These are phyloP conservation scores for Toxoplasma gondii DNA, from an alignment of 169 alveolate genomes.

Conservation along the genomic window DNA sequence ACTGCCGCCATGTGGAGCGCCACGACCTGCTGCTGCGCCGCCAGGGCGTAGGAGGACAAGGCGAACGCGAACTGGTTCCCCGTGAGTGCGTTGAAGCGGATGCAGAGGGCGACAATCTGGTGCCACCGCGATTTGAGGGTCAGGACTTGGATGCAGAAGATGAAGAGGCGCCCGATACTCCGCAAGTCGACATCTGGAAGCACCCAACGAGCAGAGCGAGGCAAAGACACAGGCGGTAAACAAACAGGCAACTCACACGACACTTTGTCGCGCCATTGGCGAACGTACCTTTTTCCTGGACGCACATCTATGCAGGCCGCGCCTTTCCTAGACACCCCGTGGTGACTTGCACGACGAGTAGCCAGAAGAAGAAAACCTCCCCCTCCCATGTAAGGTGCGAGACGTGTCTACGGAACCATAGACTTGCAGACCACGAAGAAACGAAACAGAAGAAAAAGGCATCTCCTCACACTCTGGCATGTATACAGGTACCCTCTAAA, in stretches of 20 bases:
- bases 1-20: not conserved
- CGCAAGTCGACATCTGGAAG: not conserved
- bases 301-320: too few species aligned
- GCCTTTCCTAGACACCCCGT: too few species aligned
- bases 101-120: not conserved
- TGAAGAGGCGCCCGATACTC: constrained; percentile 1
- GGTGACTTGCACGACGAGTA: too few species aligned
- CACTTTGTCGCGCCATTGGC: not conserved
- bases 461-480: not conserved
- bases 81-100: constrained; percentile 25
- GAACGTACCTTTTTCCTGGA: too few species aligned
- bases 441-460: not conserved
- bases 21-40: constrained; percentile 31
- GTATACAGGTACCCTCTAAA: too few species aligned
- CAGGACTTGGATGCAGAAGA: constrained; percentile 36
- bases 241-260: not conserved
- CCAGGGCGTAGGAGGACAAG: constrained; percentile 23
- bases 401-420: too few species aligned
- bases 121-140: constrained; percentile 33
- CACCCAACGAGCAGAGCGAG: not conserved
- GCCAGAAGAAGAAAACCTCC: too few species aligned
- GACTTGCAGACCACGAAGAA: not conserved
- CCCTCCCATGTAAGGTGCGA: too few species aligned
- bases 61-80: constrained; percentile 19
- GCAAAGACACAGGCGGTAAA: not conserved